Conservation (phyloP, 2,329 filamentous ascomycete genomes). For the Xylariaceae sp. region DNA sequence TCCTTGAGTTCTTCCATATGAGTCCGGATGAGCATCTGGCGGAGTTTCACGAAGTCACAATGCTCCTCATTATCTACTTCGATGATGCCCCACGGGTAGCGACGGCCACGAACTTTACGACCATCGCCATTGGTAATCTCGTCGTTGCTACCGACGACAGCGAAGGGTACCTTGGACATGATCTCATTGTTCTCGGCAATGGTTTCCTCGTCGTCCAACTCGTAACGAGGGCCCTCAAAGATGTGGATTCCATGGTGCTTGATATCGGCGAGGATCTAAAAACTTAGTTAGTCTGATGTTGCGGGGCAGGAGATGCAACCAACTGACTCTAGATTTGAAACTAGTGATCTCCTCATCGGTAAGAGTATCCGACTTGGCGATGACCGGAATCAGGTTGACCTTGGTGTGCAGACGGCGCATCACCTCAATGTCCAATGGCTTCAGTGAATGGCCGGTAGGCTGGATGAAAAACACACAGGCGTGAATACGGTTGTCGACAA, state of each 20-base stretch:
- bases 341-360: slow-evolving; percentile 91
- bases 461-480: slow-evolving; percentile 99
- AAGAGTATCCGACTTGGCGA: slow-evolving; percentile 96
- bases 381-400: slow-evolving; percentile 99
- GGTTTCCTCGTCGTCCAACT: slow-evolving; percentile 98
- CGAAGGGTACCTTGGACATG: slow-evolving; percentile 99
- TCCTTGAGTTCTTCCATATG: slow-evolving; percentile 99
- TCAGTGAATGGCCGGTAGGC: slow-evolving; percentile 95
- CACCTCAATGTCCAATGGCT: slow-evolving; percentile 97
- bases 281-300: slow-evolving; percentile 8
- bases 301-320: not conserved
- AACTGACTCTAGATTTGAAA: slow-evolving; percentile 92
- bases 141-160: slow-evolving; percentile 92
- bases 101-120: slow-evolving; percentile 89
- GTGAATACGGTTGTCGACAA: slow-evolving; percentile 97
- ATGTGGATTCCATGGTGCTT: slow-evolving; percentile 97
- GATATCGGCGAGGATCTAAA: slow-evolving; percentile 90
- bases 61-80: slow-evolving; percentile 99
- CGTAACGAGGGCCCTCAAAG: slow-evolving; percentile 96
- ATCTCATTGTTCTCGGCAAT: slow-evolving; percentile 99
- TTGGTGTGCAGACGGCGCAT: slow-evolving; percentile 99
- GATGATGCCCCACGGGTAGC: slow-evolving; percentile 97
- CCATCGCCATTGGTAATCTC: slow-evolving; percentile 90
- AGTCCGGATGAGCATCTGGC: slow-evolving; percentile 99
- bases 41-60: slow-evolving; percentile 99